Base-by-base conservation (phyloP, 2,329 filamentous ascomycete species). In the Xylaria sp. region DNA sequence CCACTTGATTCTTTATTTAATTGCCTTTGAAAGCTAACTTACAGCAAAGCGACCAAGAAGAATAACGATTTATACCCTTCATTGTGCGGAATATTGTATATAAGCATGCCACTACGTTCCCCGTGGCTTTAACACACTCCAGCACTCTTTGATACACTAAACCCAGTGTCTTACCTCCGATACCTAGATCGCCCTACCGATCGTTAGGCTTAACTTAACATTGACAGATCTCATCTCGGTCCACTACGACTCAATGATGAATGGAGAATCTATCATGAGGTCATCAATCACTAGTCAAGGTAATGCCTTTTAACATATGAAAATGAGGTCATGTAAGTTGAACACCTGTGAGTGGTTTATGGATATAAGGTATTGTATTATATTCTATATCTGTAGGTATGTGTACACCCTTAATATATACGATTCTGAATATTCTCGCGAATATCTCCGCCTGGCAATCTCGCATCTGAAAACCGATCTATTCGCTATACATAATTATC, bases 241-340 rank as follows among this genome's bases (percentile, higher is more conserved):
- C 34, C 25, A 23, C 61, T 28, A 60, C 58, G 31, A 55, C 34
- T 63, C 20, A 52, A 50, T n/a, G 56, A 52, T 51, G 50, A 55
- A 39, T 23, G 51, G 23, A 51, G 10, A 31, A 3, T 31, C 46
- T n/a, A 10, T 75, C 57, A 72, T 78, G 76, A 77, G 73, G 73
- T 78, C 76, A 77, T 78, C 68, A 67, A 76, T 62, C 71, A 67
- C 46, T 39, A 25, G 25, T 37, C 31, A 48, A 41, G 41, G 31
- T 52, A 31, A 54, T 28, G 28, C 58, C n/a, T 55, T n/a, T 51
- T 5, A 66, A 57, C 63, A 73, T 64, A 67, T 69, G 62, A 71
- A 66, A 8, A 76, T 72, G 72, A 75, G 72, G 74, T 73, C 73
- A 75, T 70, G 6, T 7, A 57, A 46, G n/a, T 1, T 7, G 15